Base-by-base conservation (phyloP, 768 basidiomycete species). In the Cystofilobasidium bisporidii region DNA sequence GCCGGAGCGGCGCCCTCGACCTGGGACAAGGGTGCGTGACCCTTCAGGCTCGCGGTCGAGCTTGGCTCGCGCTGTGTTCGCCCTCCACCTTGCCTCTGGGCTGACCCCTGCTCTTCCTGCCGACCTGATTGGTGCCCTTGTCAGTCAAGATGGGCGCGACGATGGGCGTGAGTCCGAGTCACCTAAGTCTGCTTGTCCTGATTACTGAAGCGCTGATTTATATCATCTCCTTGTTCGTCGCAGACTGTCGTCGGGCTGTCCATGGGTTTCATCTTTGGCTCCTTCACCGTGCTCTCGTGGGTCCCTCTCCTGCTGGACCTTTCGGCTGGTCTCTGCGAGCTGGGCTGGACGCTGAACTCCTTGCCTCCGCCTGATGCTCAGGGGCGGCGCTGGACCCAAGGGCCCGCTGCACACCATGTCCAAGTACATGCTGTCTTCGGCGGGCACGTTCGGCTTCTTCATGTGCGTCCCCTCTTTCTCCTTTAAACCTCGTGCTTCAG, bases 401-500 rank as follows among this genome's bases (percentile, higher is more conserved):
- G 96, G 96, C 15, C 80, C 85, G 60, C 80, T 98, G 30, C 87
- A 90, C 5, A 96, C 96, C 0, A 84, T 99, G 61, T 94, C 93
- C 18, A 91, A 93, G 73, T 98, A 97, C 78, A 99, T 99, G 96
- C 83, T 97, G 33, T 90, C 89, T 74, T 98, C 94, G 6, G 71
- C 90, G 8, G 93, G 93, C 11, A 96, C 94, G 0, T 98, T 99
- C 77, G 87, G 87, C 3, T 97, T 97, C 81, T 98, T 98, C 86
- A 86, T 98, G 69, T 84, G 91, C 47, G 89, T 96, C 74, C 88
- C 14, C 43, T 43, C 4, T 43, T 91, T 74, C 91, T 91, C 36
- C 91, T 93, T 74, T 73, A 85, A 74, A 5, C 45, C 30, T 68
- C 8, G 33, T 45, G 45, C 59, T 2, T n/a, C 14, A 6, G 20